Evolutionary conservation across 129 eudicot genomes (phyloP), one percentile per base, ranked within the genome.

Genomic region (Saussurea involucrata): DNA sequence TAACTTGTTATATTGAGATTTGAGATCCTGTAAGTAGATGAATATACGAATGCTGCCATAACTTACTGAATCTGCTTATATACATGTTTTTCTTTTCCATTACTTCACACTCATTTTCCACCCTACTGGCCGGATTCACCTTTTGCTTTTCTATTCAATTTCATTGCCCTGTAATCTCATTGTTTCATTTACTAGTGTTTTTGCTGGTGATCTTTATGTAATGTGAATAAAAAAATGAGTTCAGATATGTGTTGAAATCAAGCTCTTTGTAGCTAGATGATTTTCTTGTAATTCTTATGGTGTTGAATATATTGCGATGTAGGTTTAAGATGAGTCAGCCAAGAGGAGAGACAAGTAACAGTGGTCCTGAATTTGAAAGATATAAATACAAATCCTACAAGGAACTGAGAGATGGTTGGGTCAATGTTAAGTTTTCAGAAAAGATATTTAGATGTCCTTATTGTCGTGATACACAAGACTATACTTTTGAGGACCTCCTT

Each of bases 371-470:
- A 84, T 42, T 86, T 17, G 85, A 82, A 49, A 85, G 82, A 8
- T 78, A 82, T 55, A 87, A 66, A 49, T 63, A 60, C 55, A 75
- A 60, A 71, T 90, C 83, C 79, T 78, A 88, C 55, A 58, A 80
- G 66, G 86, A 88, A 24, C 74, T 90, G 69, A 86, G 72, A 77
- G 84, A 78, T 49, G 88, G 77, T 8, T 12, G 2, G 11, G 63
- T 25, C 21, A 82, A 72, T 58, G 78, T 79, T 24, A 46, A 32
- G 71, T 29, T 71, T 63, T 75, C 92, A 28, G 78, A 73, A 17
- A 83, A 44, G 24, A 17, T 64, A 24, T 69, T 66, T 53, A 63
- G 80, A 76, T 91, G 97, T 69, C 97, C 97, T 22, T 88, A 84
- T 46, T 88, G 97, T 71, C 77, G 36, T 25, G 82, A 78, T n/a